These are phyloP conservation scores for Colletotrichum incanum DNA, from an alignment of 2,329 filamentous ascomycete genomes.

Conservation along the genomic window DNA sequence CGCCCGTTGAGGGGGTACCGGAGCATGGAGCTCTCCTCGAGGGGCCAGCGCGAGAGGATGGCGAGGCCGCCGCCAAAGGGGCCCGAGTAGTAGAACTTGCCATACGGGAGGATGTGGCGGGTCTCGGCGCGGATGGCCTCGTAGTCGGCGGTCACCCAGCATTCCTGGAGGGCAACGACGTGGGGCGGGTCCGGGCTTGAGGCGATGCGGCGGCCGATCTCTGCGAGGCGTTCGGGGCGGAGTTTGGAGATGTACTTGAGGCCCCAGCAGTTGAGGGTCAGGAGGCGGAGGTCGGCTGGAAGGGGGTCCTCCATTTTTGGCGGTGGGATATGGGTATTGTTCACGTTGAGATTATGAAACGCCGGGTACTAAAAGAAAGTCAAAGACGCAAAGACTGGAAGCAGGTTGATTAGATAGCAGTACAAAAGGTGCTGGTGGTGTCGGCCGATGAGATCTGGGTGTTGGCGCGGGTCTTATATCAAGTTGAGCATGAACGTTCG, in stretches of 20 bases:
- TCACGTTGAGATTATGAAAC: neutral
- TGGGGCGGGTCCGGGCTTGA: constrained; percentile 78
- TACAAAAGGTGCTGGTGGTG: neutral
- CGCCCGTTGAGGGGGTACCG: constrained; percentile 93
- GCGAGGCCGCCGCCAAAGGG: constrained; percentile 91
- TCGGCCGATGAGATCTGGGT: no score
- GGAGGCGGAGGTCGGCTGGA: constrained; percentile 78
- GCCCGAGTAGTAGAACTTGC: constrained; percentile 93
- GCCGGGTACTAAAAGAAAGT: neutral
- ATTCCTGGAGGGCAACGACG: constrained; percentile 95
- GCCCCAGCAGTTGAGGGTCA: constrained; percentile 98
- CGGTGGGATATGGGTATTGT: neutral
- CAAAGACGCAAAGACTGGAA: neutral
- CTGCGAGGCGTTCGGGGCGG: constrained; percentile 82
- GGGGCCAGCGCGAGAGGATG: constrained; percentile 92
- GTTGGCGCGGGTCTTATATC: neutral
- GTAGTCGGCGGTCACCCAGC: constrained; percentile 92
- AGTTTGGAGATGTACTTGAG: constrained; percentile 88
- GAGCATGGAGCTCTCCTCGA: constrained; percentile 90
- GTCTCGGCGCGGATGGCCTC: constrained; percentile 82
- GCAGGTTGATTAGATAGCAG: neutral
- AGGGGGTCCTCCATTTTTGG: constrained; percentile 51
- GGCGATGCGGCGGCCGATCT: constrained; percentile 88
- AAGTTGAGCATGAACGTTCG: neutral
- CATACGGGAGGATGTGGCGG: constrained; percentile 83